A percentile compares a stretch with the other conserved stretches of the same genome.
Conservation (phyloP, 768 basidiomycete genomes). For the Ramaria sp. region DNA sequence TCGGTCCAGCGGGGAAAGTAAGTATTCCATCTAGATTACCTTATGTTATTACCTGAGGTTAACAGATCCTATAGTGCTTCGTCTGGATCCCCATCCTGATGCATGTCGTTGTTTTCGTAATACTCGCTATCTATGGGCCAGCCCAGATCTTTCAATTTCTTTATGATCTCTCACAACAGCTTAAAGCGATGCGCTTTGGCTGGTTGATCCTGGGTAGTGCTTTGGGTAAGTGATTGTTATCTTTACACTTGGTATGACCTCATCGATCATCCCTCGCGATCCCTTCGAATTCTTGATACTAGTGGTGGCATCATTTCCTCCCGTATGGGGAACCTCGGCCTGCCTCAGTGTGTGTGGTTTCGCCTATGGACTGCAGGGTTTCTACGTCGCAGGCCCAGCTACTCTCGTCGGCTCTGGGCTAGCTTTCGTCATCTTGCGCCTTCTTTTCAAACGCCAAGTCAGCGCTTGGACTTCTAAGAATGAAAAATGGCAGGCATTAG, state of each 20-base stretch:
- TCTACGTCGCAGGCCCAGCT: slow-evolving; percentile 48
- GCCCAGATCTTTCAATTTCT: slow-evolving; percentile 56
- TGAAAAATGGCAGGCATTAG: slow-evolving; percentile 69
- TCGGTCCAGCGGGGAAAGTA: slow-evolving; percentile 50
- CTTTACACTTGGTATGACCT: slow-evolving; percentile 23
- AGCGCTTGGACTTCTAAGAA: slow-evolving; percentile 51
- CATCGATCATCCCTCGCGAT: neutral
- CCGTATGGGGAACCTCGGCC: slow-evolving; percentile 59
- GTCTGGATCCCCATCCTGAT: slow-evolving; percentile 51
- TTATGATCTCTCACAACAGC: slow-evolving; percentile 55
- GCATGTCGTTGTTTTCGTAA: slow-evolving; percentile 31
- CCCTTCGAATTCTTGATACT: neutral
- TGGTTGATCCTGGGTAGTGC: slow-evolving; percentile 43
- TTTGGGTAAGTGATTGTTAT: slow-evolving; percentile 35
- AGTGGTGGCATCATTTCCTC: slow-evolving; percentile 35
- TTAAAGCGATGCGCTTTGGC: slow-evolving; percentile 50
- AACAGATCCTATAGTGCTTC: slow-evolving; percentile 31
- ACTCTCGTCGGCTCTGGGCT: slow-evolving; percentile 56
- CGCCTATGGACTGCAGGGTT: slow-evolving; percentile 73
- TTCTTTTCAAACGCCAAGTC: slow-evolving; percentile 44
- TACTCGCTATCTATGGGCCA: slow-evolving; percentile 47
- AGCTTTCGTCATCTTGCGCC: slow-evolving; percentile 50
- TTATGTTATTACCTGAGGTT: slow-evolving; percentile 10
- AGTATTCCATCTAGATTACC: slow-evolving; percentile 3
- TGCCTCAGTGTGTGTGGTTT: slow-evolving; percentile 65